Conservation (phyloP, 1,139 yeast genomes). For the Chernovozyma aurita region DNA sequence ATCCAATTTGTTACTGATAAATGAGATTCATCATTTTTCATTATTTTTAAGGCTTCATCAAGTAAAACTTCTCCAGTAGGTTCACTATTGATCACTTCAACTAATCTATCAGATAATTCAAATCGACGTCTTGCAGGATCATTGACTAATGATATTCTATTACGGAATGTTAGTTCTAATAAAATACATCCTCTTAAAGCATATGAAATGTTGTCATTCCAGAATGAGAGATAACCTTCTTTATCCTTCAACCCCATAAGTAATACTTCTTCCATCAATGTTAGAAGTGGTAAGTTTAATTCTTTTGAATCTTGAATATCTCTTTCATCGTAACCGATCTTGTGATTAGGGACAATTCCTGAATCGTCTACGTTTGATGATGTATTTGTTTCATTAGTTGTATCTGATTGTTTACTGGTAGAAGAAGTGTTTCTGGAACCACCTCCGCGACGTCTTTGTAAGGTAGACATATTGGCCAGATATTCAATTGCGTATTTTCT, state of each 20-base stretch:
- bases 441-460: slow-evolving; percentile 49
- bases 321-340: slow-evolving; percentile 79
- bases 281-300: slow-evolving; percentile 60
- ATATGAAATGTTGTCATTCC: slow-evolving; percentile 97
- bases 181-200: slow-evolving; percentile 93
- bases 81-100: slow-evolving; percentile 80
- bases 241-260: slow-evolving; percentile 90
- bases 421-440: slow-evolving; percentile 8
- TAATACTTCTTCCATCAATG: slow-evolving; percentile 94
- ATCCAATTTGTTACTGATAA: slow-evolving; percentile 90
- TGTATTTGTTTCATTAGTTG: slow-evolving; percentile 9
- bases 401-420: slow-evolving; percentile 10
- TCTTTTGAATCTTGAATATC: slow-evolving; percentile 52
- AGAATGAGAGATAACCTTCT: slow-evolving; percentile 92
- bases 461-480: slow-evolving; percentile 16
- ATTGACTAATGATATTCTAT: slow-evolving; percentile 80
- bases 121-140: slow-evolving; percentile 92
- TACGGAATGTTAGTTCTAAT: slow-evolving; percentile 87
- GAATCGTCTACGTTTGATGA: slow-evolving; percentile 10
- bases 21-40: slow-evolving; percentile 79
- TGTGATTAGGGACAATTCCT: slow-evolving; percentile 36
- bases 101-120: slow-evolving; percentile 79
- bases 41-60: slow-evolving; percentile 88
- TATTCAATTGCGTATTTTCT: too few species aligned
- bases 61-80: slow-evolving; percentile 93